Evolutionary conservation across 805 yeast species (phyloP).

Genomic region (Clavispora carvajalis): DNA sequence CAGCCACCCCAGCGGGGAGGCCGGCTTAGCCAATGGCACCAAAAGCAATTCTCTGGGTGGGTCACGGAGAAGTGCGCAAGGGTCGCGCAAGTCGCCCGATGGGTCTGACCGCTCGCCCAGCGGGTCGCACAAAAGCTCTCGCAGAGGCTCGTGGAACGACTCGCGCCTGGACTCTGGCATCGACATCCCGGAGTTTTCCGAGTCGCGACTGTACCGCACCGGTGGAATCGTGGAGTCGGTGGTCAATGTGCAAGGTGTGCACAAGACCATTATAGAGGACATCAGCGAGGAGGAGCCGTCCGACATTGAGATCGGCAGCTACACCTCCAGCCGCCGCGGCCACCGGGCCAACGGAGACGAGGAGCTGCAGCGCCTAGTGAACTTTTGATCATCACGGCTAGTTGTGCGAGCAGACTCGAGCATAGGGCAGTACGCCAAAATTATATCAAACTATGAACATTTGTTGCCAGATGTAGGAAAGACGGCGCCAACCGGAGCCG

Average conservation of each 20-base stretch:
- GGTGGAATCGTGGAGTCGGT: slow-evolving; percentile 77
- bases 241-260: slow-evolving; percentile 77
- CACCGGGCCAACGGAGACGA: slow-evolving; percentile 10
- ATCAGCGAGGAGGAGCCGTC: slow-evolving; percentile 40
- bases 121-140: background rate
- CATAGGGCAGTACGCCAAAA: too few species aligned
- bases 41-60: too few species aligned
- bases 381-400: too few species aligned
- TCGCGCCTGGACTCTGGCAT: background rate
- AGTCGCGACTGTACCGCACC: slow-evolving; percentile 38
- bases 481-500: too few species aligned
- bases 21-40: background rate
- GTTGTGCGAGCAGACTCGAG: too few species aligned
- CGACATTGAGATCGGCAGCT: slow-evolving; percentile 14
- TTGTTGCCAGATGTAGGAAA: too few species aligned
- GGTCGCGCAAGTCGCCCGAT: too few species aligned
- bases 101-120: background rate
- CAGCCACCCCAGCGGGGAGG: slow-evolving; percentile 1
- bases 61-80: too few species aligned
- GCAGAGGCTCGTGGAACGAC: background rate
- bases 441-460: too few species aligned
- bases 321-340: slow-evolving; percentile 4
- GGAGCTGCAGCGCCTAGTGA: slow-evolving; percentile 15
- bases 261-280: slow-evolving; percentile 78
- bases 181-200: slow-evolving; percentile 23